A percentile compares a stretch with the other conserved stretches of the same genome.
Conservation (phyloP, 345 rosid genomes). For the Gossypium bickii region DNA sequence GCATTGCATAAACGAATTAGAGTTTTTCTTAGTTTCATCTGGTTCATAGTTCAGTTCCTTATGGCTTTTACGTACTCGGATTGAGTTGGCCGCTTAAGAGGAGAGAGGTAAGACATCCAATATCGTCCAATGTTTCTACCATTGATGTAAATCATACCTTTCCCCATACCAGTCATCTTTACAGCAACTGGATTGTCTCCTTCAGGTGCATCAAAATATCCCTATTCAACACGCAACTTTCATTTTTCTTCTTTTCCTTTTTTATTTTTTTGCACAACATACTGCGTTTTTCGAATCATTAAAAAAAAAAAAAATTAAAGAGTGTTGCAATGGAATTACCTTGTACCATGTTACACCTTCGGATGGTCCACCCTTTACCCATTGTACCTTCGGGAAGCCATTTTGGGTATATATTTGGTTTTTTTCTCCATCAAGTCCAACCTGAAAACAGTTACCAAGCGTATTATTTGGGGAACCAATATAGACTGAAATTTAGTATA, state of each 20-base stretch:
- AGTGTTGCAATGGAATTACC: conserved; percentile 35
- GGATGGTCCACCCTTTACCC: conserved; percentile 29
- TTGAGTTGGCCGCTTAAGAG: conserved; percentile 66
- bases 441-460: conserved; percentile 30
- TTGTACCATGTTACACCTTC: conserved; percentile 65
- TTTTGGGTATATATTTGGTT: conserved; percentile 34
- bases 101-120: conserved; percentile 74
- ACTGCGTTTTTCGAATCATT: not conserved
- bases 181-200: conserved; percentile 52
- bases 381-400: conserved; percentile 44
- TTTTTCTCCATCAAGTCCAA: conserved; percentile 61
- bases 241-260: not conserved
- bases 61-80: conserved; percentile 31
- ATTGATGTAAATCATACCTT: conserved; percentile 83
- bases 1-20: not conserved
- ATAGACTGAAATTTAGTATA: not conserved
- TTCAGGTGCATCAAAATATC: conserved; percentile 66
- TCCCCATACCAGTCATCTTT: conserved; percentile 56
- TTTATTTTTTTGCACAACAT: not conserved
- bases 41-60: not conserved
- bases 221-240: conserved; percentile 28
- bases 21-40: not conserved
- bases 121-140: conserved; percentile 75
- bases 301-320: not conserved
- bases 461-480: not conserved